Conservation (phyloP, 495 filamentous ascomycete genomes). For the Polyplosphaeria fusca region DNA sequence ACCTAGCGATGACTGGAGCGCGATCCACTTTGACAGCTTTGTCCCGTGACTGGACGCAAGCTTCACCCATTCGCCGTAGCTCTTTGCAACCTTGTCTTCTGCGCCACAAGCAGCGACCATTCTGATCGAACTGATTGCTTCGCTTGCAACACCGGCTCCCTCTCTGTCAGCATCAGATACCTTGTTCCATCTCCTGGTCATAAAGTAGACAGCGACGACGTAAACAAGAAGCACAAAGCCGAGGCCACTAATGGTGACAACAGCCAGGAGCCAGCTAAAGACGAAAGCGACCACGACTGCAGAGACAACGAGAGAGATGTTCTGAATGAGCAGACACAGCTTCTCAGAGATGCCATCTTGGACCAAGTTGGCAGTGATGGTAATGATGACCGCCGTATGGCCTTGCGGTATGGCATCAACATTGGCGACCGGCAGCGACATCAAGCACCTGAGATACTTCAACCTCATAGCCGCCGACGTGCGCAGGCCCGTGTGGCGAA, state of each 20-base stretch:
- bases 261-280: constrained; percentile 1
- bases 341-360: constrained; percentile 6
- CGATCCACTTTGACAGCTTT: neutral
- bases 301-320: neutral
- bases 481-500: constrained; percentile 3
- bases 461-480: neutral
- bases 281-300: constrained; percentile 2
- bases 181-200: neutral
- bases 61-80: neutral
- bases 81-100: neutral
- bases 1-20: neutral
- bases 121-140: neutral
- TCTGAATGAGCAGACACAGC: neutral
- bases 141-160: neutral
- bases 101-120: constrained; percentile 8
- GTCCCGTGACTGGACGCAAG: neutral
- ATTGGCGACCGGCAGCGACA: neutral
- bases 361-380: constrained; percentile 2
- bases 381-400: constrained; percentile 1
- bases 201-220: neutral
- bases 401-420: constrained; percentile 6
- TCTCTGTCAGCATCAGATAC: neutral
- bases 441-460: neutral
- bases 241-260: constrained; percentile 1
- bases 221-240: constrained; percentile 3